A percentile compares a stretch with the other conserved stretches of the same genome.
Evolutionary conservation across 1,139 yeast genomes (phyloP).

Genomic region (Pichia sp.): DNA sequence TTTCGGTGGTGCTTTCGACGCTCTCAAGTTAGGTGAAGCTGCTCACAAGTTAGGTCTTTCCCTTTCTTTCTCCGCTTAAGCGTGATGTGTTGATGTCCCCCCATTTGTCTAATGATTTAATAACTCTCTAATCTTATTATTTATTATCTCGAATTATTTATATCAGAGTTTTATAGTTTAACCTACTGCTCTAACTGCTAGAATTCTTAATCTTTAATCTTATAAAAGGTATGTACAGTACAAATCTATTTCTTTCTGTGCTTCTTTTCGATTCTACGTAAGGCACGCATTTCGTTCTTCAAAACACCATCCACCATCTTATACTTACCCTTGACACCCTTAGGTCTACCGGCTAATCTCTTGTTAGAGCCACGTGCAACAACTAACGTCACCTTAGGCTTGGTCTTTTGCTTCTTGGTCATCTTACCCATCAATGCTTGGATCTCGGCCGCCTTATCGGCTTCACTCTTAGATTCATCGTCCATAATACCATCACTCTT

Average conservation of each 20-base stretch:
- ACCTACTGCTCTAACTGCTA: conserved; percentile 26
- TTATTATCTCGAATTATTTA: background rate
- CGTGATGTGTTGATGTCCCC: too few relatives aligned
- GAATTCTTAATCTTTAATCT: conserved; percentile 13
- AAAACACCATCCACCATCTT: conserved; percentile 99
- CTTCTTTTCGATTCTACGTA: conserved; percentile 87
- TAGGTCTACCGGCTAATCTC: conserved; percentile 93
- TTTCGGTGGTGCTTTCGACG: conserved; percentile 96
- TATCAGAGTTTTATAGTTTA: conserved; percentile 14
- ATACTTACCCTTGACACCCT: conserved; percentile 95
- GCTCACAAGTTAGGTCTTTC: conserved; percentile 98
- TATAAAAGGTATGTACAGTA: conserved; percentile 21
- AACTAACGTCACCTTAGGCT: conserved; percentile 85
- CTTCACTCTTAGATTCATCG: conserved; percentile 82
- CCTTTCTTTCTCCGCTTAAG: conserved; percentile 55
- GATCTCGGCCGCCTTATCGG: conserved; percentile 93
- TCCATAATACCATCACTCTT: conserved; percentile 92
- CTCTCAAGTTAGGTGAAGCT: conserved; percentile 93
- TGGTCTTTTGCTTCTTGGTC: conserved; percentile 65
- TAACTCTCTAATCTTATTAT: background rate
- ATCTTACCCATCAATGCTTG: conserved; percentile 81
- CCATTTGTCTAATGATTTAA: background rate
- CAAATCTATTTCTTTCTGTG: conserved; percentile 35
- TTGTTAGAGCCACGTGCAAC: conserved; percentile 86
- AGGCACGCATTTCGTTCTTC: conserved; percentile 96